Base-by-base conservation (phyloP, 106 monocot species). In the Acorus gramineus region DNA sequence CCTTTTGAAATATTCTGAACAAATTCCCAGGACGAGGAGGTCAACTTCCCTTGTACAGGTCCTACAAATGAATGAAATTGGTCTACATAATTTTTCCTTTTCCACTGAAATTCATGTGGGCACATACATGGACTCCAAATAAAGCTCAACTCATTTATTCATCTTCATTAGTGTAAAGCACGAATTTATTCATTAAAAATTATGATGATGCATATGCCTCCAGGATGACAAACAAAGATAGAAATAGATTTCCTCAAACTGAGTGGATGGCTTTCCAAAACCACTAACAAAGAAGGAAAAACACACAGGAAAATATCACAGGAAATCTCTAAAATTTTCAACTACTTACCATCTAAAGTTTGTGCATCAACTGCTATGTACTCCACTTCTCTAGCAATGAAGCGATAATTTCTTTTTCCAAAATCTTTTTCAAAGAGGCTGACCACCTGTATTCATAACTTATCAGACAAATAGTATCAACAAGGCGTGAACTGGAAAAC, bases 341-440 rank as follows among this genome's bases (percentile, higher is more conserved):
- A 57, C 11, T 55, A 50, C 55, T 55, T 76, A 98, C 96, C 91
- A 78, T 98, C 91, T 49, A 98, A 85, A 53, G 96, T 85, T 70
- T 98, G 96, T 61, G 87, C 85, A 79, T 98, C 96, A 61, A 98
- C 74, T 59, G 72, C 88, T 65, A 98, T 57, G 72, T 91, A 98
- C 11, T 91, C 76, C 69, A 92, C 78, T 5, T 67, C 76, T 72
- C 87, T 84, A 73, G 75, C 75, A 67, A 74, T 81, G 62, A 98
- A 85, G 12, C 60, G 58, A 58, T 85, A 91, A 64, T 98, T 88
- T 65, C 90, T 92, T 62, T 63, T 43, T 68, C 91, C 91, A 88
- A 98, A 98, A 73, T 83, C 82, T 61, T 83, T 82, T 75, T 98
- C 91, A 76, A 82, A 92, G 14, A 81, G 87, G 53, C 51, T 73